Evolutionary conservation across 768 basidiomycete species (phyloP), one percentile per base, ranked within the genome.

Genomic region (Mycena venus): DNA sequence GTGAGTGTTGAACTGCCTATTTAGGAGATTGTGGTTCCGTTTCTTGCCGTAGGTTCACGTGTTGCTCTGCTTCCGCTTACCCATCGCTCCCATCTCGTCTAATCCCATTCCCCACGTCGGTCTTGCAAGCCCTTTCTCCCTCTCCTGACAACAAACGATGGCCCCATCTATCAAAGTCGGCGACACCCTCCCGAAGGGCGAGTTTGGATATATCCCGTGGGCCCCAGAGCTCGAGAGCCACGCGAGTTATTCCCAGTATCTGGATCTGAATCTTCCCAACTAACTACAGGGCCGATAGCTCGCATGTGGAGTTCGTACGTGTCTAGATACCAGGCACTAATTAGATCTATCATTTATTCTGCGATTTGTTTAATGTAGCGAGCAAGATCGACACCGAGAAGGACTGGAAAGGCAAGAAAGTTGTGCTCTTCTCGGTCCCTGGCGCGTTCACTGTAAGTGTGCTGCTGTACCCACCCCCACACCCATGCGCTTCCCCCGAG

Each of bases 391-490:
- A 82, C 44, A 94, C 90, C 31, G 85, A 91, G 70, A 86, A 11
- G 25, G 49, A 89, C 58, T 95, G 93, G 93, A 92, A 92, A 82
- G 92, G 91, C 79, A 96, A 96, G 87, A 94, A 93, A 81, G 93
- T 96, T 63, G 92, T 95, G 42, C 79, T 95, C 64, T 88, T 96
- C 81, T 86, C 93, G 69, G 93, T 95, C 38, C 95, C 94, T 21
- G 95, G 95, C 56, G 93, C 94, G 19, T 95, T 95, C 85, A 94
- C 94, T 19, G 94, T 94, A 74, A 72, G 91, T 61, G 38, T 5
- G 38, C 38, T n/a, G n/a, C n/a, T n/a, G n/a, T n/a, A n/a, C n/a
- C n/a, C n/a, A n/a, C n/a, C 40, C 59, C 32, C 51, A 27, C 59
- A 12, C 64, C 31, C 68, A 38, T 51, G 29, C 60, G n/a, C n/a